These are phyloP conservation scores for Byssothecium circinans DNA, from an alignment of 2,329 filamentous ascomycete species.

Conservation along the genomic window DNA sequence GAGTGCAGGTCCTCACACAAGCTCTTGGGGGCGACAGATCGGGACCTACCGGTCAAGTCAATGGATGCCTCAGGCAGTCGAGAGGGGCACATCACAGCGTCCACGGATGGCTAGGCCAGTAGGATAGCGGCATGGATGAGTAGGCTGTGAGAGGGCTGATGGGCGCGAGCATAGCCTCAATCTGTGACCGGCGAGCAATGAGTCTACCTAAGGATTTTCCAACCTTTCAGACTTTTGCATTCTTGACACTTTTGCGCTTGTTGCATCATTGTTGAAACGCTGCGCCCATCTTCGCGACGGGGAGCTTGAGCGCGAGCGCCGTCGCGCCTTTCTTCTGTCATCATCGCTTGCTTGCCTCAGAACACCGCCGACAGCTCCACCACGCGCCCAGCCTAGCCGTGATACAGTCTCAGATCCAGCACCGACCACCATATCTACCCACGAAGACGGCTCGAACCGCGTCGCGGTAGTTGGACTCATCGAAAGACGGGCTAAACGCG, in stretches of 20 bases:
- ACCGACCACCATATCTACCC: constrained; percentile 7
- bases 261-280: constrained; percentile 18
- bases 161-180: constrained; percentile 14
- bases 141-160: not conserved
- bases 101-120: too few species aligned
- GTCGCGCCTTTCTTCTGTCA: constrained; percentile 8
- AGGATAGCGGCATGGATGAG: too few species aligned
- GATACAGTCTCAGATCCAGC: constrained; percentile 17
- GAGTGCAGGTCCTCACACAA: constrained; percentile 8
- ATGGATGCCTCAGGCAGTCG: constrained; percentile 21
- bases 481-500: constrained; percentile 12
- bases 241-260: constrained; percentile 20
- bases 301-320: constrained; percentile 17
- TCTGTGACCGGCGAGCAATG: constrained; percentile 12
- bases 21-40: constrained; percentile 10
- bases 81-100: constrained; percentile 7
- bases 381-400: constrained; percentile 24
- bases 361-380: constrained; percentile 16
- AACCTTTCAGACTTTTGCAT: constrained; percentile 15
- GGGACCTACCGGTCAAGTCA: constrained; percentile 23
- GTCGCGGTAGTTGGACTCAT: constrained; percentile 22
- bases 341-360: constrained; percentile 10
- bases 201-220: too few species aligned
- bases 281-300: constrained; percentile 22
- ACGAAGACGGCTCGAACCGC: constrained; percentile 13